These are phyloP conservation scores for Globisporangium emineosum DNA, from an alignment of 352 stramenopile species.

Conservation along the genomic window DNA sequence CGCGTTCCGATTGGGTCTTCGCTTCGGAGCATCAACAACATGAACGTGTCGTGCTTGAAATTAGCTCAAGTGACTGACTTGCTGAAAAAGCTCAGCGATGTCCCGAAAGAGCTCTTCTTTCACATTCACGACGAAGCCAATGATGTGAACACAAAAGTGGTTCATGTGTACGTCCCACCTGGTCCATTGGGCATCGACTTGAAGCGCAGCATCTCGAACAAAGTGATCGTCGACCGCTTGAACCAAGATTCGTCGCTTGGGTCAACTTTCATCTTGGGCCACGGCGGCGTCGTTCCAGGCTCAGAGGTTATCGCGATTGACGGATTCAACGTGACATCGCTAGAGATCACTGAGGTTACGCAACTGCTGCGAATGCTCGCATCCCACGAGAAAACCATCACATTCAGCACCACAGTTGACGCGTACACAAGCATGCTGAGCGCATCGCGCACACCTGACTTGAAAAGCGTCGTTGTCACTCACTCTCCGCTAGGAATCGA, in stretches of 20 bases:
- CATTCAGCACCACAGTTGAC: conserved; percentile 42
- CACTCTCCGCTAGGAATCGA: conserved; percentile 28
- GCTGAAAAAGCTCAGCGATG: conserved; percentile 43
- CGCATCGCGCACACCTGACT: conserved; percentile 6
- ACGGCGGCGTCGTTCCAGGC: conserved; percentile 43
- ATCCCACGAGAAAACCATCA: conserved; percentile 49
- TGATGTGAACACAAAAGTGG: conserved; percentile 22
- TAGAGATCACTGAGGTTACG: conserved; percentile 35
- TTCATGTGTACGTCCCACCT: conserved; percentile 38
- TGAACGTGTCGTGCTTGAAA: conserved; percentile 53
- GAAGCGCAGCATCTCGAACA: conserved; percentile 36
- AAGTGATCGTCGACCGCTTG: conserved; percentile 42
- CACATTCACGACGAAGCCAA: conserved; percentile 11
- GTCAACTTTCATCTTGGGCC: conserved; percentile 35
- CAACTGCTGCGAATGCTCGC: conserved; percentile 36
- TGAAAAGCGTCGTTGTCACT: conserved; percentile 21
- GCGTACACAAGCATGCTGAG: conserved; percentile 38
- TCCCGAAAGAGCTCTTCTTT: conserved; percentile 40
- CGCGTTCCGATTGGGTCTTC: conserved; percentile 32
- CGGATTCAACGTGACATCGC: conserved; percentile 35
- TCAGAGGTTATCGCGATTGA: conserved; percentile 53
- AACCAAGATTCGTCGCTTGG: conserved; percentile 32
- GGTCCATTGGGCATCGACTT: conserved; percentile 54
- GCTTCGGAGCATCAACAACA: conserved; percentile 44
- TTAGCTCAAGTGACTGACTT: conserved; percentile 34